Evolutionary conservation across 2,329 filamentous ascomycete species (phyloP), one percentile per base, ranked within the genome.

Genomic region (Stemphylium beticola): DNA sequence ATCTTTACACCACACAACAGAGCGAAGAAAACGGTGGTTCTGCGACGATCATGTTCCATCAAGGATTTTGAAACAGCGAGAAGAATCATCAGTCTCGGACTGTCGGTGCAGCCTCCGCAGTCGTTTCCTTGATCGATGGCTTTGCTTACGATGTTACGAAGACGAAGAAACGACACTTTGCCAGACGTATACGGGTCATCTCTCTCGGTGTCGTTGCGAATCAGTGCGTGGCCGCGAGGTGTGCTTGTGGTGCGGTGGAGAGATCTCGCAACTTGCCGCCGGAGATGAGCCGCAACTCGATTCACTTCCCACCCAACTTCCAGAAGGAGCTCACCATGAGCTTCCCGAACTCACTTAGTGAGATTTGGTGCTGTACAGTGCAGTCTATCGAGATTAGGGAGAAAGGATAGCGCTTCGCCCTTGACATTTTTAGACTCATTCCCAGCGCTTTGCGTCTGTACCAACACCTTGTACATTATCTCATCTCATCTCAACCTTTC

Each of bases 1-100:
- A 34, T 54, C 68, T 2, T 63, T 74, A n/a, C 67, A 66, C 49
- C 44, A 61, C 6, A 48, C 62, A 9, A 60, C 61, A 24, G 66
- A 72, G 44, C 20, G 53, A 17, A 62, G 68, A 8, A 66, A 66
- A 29, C 57, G 54, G 18, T 40, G 34, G 33, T 58, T 58, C 42
- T 58, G 55, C 18, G 36, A 54, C 14, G 15, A 14, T 4, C 53
- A 55, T 32, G 31, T 56, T n/a, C 50, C 50, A 32, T 11, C 49
- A 5, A 24, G 18, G 6, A 17, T 40, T 9, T 11, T 26, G 10
- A 24, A 51, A 17, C 33, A 18, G 7, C 26, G 26, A 18, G 26
- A 34, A 4, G 22, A n/a, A 15, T 22, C 11, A 10, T 47, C 43
- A 9, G 4, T 17, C n/a, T 24, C 26, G 2, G 36, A 22, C 17